Evolutionary conservation across 73 alveolate genomes (phyloP).

Genomic region (Stentor roeselii): DNA sequence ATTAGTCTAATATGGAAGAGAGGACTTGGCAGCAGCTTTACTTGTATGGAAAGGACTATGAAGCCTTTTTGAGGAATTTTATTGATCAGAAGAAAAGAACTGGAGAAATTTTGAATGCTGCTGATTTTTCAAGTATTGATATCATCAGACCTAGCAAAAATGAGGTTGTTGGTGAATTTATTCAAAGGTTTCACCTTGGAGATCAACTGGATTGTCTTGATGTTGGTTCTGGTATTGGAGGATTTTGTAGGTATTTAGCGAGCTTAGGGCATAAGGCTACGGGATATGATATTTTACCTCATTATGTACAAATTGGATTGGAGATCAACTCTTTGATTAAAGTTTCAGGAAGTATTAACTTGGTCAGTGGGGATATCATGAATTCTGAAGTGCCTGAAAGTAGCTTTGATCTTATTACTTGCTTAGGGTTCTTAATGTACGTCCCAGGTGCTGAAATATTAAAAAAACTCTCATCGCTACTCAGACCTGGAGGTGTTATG

Average conservation of each 20-base stretch:
- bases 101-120: neutral
- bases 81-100: neutral
- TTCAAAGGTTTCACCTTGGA: too few relatives aligned
- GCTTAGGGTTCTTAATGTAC: neutral
- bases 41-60: neutral
- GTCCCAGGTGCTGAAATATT: conserved; percentile 1
- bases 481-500: neutral
- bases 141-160: neutral
- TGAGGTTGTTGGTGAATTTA: neutral
- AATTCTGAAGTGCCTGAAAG: neutral
- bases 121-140: neutral
- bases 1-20: too few relatives aligned
- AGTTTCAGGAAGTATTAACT: too few relatives aligned
- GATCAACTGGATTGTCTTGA: neutral
- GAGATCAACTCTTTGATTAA: neutral
- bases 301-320: neutral
- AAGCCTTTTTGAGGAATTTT: neutral
- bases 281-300: neutral
- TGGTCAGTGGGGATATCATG: neutral
- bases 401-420: neutral
- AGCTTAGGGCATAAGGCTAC: neutral
- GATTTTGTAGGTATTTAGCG: neutral
- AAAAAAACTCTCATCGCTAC: too few relatives aligned
- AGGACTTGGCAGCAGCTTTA: neutral
- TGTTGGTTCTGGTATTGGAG: neutral